A percentile compares a stretch with the other conserved stretches of the same genome.
phyloP scores from a whole-genome alignment of 176 grass and related monocot species.

The Oryza nivara region DNA sequence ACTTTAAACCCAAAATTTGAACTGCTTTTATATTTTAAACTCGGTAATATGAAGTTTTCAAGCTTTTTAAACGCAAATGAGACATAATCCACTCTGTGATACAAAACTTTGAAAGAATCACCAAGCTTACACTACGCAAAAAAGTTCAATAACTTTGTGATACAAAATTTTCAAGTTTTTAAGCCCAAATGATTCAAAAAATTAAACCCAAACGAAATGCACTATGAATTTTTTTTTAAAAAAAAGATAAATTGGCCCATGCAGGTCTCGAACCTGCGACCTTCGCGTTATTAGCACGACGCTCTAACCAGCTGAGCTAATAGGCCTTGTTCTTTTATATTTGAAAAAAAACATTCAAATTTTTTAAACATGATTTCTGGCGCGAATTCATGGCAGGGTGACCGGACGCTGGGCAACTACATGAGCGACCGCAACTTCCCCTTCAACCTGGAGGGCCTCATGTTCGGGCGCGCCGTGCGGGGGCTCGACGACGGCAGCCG shows the following conservation, averaged over 20 bases:
- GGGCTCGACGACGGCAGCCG: constrained; percentile 57
- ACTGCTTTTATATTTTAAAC: no score
- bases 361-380: no score
- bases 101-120: no score
- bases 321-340: constrained; percentile 14
- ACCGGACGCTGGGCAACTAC: constrained; percentile 67
- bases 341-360: no score
- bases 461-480: constrained; percentile 80
- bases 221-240: not conserved
- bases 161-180: no score
- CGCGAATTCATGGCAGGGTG: constrained; percentile 41
- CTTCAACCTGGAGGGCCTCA: constrained; percentile 70
- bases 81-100: no score
- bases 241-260: constrained; percentile 53
- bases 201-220: not conserved
- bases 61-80: no score
- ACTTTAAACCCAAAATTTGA: no score
- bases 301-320: constrained; percentile 80
- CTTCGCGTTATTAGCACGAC: constrained; percentile 97
- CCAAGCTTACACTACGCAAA: no score
- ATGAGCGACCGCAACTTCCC: constrained; percentile 66
- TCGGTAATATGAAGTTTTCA: no score
- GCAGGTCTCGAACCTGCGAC: constrained; percentile 90
- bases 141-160: no score
- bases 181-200: no score